Evolutionary conservation across 257 asterid species (phyloP), one percentile per base, ranked within the genome.

Genomic region (Marsdenia floribunda): DNA sequence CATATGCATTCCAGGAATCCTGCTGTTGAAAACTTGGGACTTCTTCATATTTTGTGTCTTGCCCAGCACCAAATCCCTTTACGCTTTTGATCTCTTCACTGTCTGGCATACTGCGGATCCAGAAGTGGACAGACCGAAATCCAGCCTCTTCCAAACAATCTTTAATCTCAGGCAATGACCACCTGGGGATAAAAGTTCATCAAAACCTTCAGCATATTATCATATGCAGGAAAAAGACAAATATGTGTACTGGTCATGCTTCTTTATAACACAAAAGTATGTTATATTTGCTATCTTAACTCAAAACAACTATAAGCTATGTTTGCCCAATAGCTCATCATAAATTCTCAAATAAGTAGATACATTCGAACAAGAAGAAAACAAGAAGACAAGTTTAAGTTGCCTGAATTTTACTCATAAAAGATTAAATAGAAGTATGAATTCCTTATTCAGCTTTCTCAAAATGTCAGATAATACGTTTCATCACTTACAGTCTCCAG

Each of bases 91-190:
- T 88, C 61, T 89, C 85, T 59, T 84, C 87, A 29, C 96, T 87
- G 77, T 87, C 91, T 5, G 99, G 99, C 99, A 95, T 95, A 47
- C 60, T 85, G 38, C 96, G 85, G 26, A 95, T 87, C 98, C 98
- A 92, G 73, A 92, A 89, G 84, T 89, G 96, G 71, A 95, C 91
- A 0, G 90, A 80, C 50, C 86, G 82, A 80, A 89, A 95, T 2
- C 98, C 99, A 19, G 98, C 97, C 83, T 92, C 99, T 80, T 95
- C 96, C 80, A 95, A 78, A 77, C 98, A 92, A 59, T 95, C 99
- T 76, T 79, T 89, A 60, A 92, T 88, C 83, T 95, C 98, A 63
- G 99, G 98, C 89, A 95, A 72, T 11, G 99, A 90, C 99, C 98
- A 95, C 4, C 99, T 94, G 87, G 61, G 50, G 55, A 79, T 50